Evolutionary conservation across 2,329 filamentous ascomycete genomes (phyloP).

Genomic region (Colletotrichum sp.): DNA sequence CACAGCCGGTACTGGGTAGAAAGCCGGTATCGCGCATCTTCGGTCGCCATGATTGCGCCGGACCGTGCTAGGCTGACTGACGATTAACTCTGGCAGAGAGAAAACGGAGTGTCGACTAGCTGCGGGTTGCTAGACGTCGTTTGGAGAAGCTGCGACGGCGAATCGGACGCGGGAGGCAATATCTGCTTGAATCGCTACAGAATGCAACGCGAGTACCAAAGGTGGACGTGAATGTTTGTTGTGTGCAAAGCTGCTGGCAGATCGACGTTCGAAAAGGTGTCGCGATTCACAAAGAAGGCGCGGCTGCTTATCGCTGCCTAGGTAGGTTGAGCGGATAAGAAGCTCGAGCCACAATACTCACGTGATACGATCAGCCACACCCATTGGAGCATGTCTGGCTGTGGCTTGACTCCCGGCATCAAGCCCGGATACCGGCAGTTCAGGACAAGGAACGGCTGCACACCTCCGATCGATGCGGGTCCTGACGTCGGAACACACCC

Average conservation of each 20-base stretch:
- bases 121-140: background rate
- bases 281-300: background rate
- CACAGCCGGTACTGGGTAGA: conserved; percentile 92
- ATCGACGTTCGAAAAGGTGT: background rate
- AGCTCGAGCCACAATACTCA: background rate
- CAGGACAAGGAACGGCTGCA: background rate
- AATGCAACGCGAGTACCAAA: background rate
- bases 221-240: background rate
- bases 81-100: background rate
- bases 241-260: background rate
- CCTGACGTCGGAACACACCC: background rate
- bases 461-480: background rate
- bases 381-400: background rate
- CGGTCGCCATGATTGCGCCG: conserved; percentile 65
- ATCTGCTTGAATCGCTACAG: background rate
- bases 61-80: background rate
- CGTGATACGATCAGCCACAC: background rate
- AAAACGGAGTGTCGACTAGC: background rate
- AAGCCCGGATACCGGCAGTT: background rate
- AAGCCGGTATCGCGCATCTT: conserved; percentile 89
- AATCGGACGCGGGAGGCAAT: background rate
- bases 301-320: background rate
- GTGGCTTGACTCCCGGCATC: background rate
- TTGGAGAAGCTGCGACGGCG: background rate
- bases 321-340: background rate